These are phyloP conservation scores for Lasiodiplodia gonubiensis DNA, from an alignment of 2,329 filamentous ascomycete genomes.

Conservation along the genomic window DNA sequence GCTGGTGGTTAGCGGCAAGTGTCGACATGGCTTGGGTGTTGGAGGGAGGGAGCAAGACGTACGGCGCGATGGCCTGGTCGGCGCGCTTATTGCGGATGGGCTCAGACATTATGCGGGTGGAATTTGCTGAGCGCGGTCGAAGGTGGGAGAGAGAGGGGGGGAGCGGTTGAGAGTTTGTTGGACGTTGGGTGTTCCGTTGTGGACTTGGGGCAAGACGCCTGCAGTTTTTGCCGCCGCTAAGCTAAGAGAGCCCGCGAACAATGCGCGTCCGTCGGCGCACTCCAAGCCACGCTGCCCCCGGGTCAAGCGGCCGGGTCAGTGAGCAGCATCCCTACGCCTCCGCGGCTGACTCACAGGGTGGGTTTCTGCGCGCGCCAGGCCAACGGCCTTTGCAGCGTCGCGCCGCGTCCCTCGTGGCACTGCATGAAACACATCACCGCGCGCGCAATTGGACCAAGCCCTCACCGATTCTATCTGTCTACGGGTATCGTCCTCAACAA, in stretches of 20 bases:
- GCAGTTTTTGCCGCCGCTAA: constrained; percentile 18
- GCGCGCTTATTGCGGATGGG: constrained; percentile 71
- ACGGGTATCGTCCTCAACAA: constrained; percentile 24
- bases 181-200: constrained; percentile 35
- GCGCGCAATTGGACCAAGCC: constrained; percentile 18
- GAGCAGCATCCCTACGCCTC: constrained; percentile 21
- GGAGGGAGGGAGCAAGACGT: constrained; percentile 47
- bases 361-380: constrained; percentile 6
- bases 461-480: constrained; percentile 24
- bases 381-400: constrained; percentile 18
- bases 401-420: constrained; percentile 20
- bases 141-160: constrained; percentile 28
- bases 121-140: constrained; percentile 36
- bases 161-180: constrained; percentile 32
- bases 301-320: constrained; percentile 18
- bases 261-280: constrained; percentile 25
- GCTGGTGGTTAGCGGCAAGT: constrained; percentile 30
- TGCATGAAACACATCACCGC: constrained; percentile 27
- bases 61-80: constrained; percentile 68
- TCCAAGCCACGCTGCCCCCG: constrained; percentile 14
- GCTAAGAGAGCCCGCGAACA: constrained; percentile 23
- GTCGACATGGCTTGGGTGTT: constrained; percentile 14
- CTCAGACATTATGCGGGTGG: constrained; percentile 63
- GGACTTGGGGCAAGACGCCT: constrained; percentile 33
- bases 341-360: constrained; percentile 23